Evolutionary conservation across 2,329 filamentous ascomycete species (phyloP), one percentile per base, ranked within the genome.

Genomic region (Alternaria burnsii): DNA sequence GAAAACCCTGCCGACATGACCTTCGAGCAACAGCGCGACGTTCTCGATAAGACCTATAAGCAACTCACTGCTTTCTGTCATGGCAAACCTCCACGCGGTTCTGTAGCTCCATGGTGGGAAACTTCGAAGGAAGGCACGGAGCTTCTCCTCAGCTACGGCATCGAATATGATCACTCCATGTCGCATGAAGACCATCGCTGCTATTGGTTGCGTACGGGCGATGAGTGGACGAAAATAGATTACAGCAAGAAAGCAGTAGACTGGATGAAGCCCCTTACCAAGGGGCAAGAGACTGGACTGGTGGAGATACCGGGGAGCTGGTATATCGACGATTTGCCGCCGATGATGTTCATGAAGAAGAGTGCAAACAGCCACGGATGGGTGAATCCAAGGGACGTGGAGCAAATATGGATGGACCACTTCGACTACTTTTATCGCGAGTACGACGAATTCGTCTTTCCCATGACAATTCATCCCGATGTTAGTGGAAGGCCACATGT

Each of bases 81-180:
- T 5, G 76, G 91, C 6, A 92, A 91, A 77, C 88, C 88, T 0
- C 91, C 91, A 0, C 82, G 89, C 0, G 91, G 91, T 1, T 89
- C 85, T 40, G 90, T 93, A 0, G 90, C 90, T 0, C 91, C 91
- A 0, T 93, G 87, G 85, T 93, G 90, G 90, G 90, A 93, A 72
- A 88, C 86, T 0, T 88, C 85, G 60, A 84, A 86, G 64, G 90
- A 92, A 71, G 89, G 88, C 4, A 86, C 86, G 0, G 86, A 91
- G 64, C 77, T 91, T 16, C 79, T 91, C 68, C 81, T 90, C 16
- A 83, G 82, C 63, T 91, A 91, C 70, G 88, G 89, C 14, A 87
- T 91, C 62, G 88, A 90, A 66, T 91, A 91, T 69, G 89, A 91
- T 68, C 88, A 91, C 71, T 85, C 82, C 59, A 89, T 91, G 85